Percentiles rank a stretch among this genome's conserved stretches.
These are phyloP conservation scores for Blastobotrys muscicola DNA, from an alignment of 805 yeast genomes.

Conservation along the genomic window DNA sequence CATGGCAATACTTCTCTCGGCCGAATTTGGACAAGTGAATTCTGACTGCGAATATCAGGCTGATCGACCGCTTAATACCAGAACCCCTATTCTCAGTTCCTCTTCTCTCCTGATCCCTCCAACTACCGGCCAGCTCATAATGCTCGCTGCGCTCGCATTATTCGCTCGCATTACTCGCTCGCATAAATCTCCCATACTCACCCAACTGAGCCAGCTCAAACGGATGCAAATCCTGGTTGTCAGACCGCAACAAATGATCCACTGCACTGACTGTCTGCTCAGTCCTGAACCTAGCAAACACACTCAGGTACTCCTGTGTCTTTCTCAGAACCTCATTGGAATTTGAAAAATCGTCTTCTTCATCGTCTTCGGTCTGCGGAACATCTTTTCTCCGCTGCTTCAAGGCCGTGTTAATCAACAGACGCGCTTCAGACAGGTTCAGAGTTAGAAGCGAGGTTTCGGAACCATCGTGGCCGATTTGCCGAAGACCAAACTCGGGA, in stretches of 20 bases:
- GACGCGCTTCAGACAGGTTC: conserved; percentile 81
- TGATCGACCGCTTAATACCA: no score
- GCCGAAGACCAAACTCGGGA: conserved; percentile 80
- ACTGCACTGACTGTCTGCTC: conserved; percentile 90
- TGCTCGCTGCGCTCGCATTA: no score
- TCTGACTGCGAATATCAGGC: no score
- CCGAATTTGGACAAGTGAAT: no score
- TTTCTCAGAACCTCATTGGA: conserved; percentile 66
- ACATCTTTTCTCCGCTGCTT: conserved; percentile 56
- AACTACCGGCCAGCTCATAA: no score
- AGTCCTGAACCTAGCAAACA: conserved; percentile 84
- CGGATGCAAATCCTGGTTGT: conserved; percentile 75
- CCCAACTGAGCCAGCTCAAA: conserved; percentile 85
- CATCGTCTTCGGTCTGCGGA: conserved; percentile 28
- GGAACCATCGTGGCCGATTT: conserved; percentile 72
- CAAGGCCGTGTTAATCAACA: conserved; percentile 82
- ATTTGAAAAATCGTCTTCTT: conserved; percentile 28
- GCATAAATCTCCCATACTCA: no score
- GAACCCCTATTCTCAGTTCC: no score
- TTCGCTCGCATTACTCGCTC: no score
- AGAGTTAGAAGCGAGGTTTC: conserved; percentile 71
- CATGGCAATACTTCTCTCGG: no score
- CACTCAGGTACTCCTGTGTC: conserved; percentile 76
- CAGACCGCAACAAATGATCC: conserved; percentile 70
- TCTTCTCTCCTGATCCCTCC: no score